Conservation (phyloP, 495 filamentous ascomycete species). For the Glutinoglossum americanum region DNA sequence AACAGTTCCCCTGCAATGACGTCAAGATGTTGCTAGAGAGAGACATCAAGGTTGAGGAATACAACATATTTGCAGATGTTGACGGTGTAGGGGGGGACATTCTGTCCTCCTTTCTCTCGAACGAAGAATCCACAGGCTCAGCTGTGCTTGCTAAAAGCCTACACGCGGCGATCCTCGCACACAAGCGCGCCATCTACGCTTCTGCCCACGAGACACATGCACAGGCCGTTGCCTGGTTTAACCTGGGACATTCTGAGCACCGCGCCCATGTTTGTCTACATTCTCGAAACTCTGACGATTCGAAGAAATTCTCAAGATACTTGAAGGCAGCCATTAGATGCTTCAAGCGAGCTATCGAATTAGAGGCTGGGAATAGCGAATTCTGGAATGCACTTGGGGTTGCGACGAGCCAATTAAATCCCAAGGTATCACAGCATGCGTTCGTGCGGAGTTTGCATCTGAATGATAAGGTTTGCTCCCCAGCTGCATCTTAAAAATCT, state of each 20-base stretch:
- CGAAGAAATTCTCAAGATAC: conserved; percentile 33
- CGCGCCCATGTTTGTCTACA: conserved; percentile 46
- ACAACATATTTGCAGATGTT: conserved; percentile 42
- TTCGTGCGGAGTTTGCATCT: conserved; percentile 82
- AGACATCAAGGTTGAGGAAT: conserved; percentile 25
- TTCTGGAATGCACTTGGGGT: conserved; percentile 97
- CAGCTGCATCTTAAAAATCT: neutral
- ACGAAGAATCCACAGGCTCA: conserved; percentile 21
- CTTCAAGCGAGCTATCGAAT: conserved; percentile 91
- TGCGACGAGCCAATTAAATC: conserved; percentile 62
- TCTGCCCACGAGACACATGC: conserved; percentile 60
- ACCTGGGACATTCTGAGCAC: conserved; percentile 86
- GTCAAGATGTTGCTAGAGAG: conserved; percentile 32
- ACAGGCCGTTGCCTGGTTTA: conserved; percentile 92
- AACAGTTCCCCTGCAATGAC: conserved; percentile 31
- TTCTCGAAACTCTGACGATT: conserved; percentile 15
- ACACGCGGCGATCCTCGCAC: conserved; percentile 54
- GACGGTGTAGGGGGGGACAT: conserved; percentile 42
- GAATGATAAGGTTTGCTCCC: conserved; percentile 37
- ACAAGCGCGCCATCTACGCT: conserved; percentile 63
- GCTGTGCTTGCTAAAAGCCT: conserved; percentile 19
- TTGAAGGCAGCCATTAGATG: conserved; percentile 68
- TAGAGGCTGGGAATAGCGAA: conserved; percentile 85
- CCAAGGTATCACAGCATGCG: conserved; percentile 77
- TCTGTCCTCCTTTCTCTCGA: conserved; percentile 10